Base-by-base conservation (phyloP, 2,329 filamentous ascomycete species). In the Colletotrichum noveboracense region DNA sequence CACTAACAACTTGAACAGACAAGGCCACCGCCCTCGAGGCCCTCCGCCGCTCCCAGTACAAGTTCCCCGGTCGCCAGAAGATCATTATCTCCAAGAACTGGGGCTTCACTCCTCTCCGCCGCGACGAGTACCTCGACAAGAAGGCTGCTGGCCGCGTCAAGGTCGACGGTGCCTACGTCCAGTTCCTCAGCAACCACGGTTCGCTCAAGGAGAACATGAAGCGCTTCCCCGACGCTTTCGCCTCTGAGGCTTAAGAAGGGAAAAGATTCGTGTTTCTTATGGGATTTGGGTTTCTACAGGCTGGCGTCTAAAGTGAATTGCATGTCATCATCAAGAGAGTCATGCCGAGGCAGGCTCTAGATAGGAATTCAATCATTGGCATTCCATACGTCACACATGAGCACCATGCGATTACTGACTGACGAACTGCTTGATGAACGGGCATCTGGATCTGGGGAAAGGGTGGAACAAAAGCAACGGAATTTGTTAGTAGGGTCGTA, bases 21-120 rank as follows among this genome's bases (percentile, higher is more conserved):
- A 95, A 96, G 84, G 94, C 94, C 82, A 93, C 94, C 85, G 97
- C 97, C 87, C 96, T 99, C 85, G 97, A 99, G 94, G 97, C 97
- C 86, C 95, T 99, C 88, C 96, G 97, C 87, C 96, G 97, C 88
- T 97, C 96, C 81, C 97, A 98, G 94, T 98, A 98, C 95, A 99
- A 98, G 94, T 99, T 99, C 95, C 97, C 97, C 82, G 97, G 97
- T 89, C 96, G 97, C 90, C 97, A 99, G 93, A 99, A 99, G 96
- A 98, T 99, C 91, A 98, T 99, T 85, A 94, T 98, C 90, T 97
- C 95, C 92, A 99, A 98, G 96, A 99, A 99, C 94, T 99, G 97
- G 97, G 97, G 97, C 83, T 99, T 99, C 95, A 99, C 97, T 79
- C 96, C 96, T 86, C 95, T 99, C 84, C 94, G 95, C 85, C 96